Percentiles rank a stretch among this genome's conserved stretches.
These are phyloP conservation scores for Gentiana dahurica DNA, from an alignment of 257 asterid genomes.

Conservation along the genomic window DNA sequence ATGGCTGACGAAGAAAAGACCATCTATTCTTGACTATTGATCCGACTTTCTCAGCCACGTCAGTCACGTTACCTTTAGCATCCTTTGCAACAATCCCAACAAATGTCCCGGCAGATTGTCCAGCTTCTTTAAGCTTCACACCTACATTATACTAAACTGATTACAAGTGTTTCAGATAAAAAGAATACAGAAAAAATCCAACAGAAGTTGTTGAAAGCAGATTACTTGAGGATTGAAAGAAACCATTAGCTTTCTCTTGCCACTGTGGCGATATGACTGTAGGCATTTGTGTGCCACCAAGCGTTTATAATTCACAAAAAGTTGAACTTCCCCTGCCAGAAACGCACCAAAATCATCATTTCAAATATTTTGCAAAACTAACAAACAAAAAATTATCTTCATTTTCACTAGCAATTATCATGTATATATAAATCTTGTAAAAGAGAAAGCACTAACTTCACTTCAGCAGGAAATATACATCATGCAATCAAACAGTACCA, in stretches of 20 bases:
- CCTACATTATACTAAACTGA: slow-evolving; percentile 29
- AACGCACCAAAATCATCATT: not conserved
- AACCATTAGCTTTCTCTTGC: slow-evolving; percentile 82
- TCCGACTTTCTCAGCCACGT: slow-evolving; percentile 79
- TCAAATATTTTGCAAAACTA: not conserved
- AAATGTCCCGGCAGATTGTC: slow-evolving; percentile 72
- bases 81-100: slow-evolving; percentile 87
- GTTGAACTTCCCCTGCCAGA: slow-evolving; percentile 4
- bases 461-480: not conserved
- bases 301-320: not conserved
- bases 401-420: too few relatives aligned
- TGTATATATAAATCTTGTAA: too few relatives aligned
- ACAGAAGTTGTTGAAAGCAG: slow-evolving; percentile 2
- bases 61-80: slow-evolving; percentile 77
- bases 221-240: slow-evolving; percentile 79
- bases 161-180: not conserved
- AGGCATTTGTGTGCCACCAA: slow-evolving; percentile 49
- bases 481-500: too few relatives aligned
- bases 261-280: slow-evolving; percentile 63
- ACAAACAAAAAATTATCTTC: not conserved
- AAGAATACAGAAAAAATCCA: not conserved
- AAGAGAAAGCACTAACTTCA: not conserved
- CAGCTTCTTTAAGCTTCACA: slow-evolving; percentile 73
- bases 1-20: slow-evolving; percentile 80
- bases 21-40: slow-evolving; percentile 71